Conservation (phyloP, 768 basidiomycete species). For the Chalciporus piperatus region DNA sequence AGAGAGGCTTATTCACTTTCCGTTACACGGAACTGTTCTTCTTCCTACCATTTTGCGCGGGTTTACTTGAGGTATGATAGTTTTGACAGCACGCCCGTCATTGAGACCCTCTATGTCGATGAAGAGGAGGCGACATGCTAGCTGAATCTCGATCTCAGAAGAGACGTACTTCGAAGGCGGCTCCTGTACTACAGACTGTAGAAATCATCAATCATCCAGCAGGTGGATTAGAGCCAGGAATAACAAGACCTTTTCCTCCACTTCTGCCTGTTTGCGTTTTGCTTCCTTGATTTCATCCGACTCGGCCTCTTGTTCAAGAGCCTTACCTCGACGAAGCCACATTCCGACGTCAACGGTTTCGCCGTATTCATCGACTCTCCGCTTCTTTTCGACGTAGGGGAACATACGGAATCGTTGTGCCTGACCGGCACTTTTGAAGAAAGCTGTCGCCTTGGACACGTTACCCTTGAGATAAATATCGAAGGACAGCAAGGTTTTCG, state of each 20-base stretch:
- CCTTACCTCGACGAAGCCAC: slow-evolving; percentile 91
- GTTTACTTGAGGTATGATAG: slow-evolving; percentile 93
- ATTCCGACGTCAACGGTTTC: slow-evolving; percentile 93
- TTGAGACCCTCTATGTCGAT: slow-evolving; percentile 97
- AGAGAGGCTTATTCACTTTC: neutral
- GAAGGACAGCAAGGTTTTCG: slow-evolving; percentile 77
- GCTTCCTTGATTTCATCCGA: slow-evolving; percentile 75
- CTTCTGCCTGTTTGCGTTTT: slow-evolving; percentile 63
- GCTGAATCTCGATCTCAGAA: slow-evolving; percentile 69
- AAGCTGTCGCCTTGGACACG: slow-evolving; percentile 78
- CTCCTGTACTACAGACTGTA: slow-evolving; percentile 71
- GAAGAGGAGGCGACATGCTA: slow-evolving; percentile 85
- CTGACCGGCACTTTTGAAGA: slow-evolving; percentile 78
- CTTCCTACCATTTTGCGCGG: slow-evolving; percentile 85
- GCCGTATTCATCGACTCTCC: slow-evolving; percentile 92
- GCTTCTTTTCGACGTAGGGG: slow-evolving; percentile 90
- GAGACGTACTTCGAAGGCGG: slow-evolving; percentile 90
- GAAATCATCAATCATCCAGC: slow-evolving; percentile 7
- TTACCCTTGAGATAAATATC: slow-evolving; percentile 99
- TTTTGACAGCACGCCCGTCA: slow-evolving; percentile 95
- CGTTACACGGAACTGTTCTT: neutral
- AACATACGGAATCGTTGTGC: slow-evolving; percentile 93
- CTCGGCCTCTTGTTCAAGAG: slow-evolving; percentile 87
- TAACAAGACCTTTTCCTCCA: slow-evolving; percentile 64
- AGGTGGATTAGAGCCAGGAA: neutral